These are phyloP conservation scores for Daldinia bambusicola DNA, from an alignment of 495 filamentous ascomycete genomes.

Conservation along the genomic window DNA sequence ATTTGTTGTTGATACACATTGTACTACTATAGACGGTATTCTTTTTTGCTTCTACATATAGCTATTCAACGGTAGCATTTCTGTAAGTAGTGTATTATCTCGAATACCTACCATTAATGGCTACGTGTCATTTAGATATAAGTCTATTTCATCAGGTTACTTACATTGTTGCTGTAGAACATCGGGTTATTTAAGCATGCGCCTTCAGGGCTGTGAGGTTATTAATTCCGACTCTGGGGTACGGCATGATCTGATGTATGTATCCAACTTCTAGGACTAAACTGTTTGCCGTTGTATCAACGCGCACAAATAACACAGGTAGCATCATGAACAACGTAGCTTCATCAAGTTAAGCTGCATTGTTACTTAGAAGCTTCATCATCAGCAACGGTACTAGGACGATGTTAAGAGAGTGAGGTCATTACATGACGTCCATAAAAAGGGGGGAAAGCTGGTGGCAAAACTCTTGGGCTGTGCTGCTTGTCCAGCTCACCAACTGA, in stretches of 20 bases:
- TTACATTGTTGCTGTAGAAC: neutral
- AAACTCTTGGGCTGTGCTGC: conserved; percentile 6
- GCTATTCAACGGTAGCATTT: neutral
- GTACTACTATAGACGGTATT: neutral
- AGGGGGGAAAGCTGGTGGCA: conserved; percentile 9
- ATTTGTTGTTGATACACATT: neutral
- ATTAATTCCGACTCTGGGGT: neutral
- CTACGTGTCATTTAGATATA: neutral
- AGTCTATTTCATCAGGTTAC: neutral
- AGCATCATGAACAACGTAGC: neutral
- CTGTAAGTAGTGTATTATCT: neutral
- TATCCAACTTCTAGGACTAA: too few relatives aligned
- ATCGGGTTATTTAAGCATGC: neutral
- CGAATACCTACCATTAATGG: neutral
- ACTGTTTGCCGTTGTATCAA: too few relatives aligned
- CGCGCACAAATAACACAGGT: too few relatives aligned
- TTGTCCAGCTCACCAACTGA: conserved; percentile 12
- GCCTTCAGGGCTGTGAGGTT: neutral
- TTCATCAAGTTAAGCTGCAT: neutral
- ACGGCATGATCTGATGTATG: neutral
- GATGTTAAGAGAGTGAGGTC: neutral
- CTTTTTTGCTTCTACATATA: neutral
- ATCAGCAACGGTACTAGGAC: neutral
- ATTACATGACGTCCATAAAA: conserved; percentile 7
- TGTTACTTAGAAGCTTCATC: neutral